Base-by-base conservation (phyloP, 1,139 yeast genomes). In the Geotrichum candidum region DNA sequence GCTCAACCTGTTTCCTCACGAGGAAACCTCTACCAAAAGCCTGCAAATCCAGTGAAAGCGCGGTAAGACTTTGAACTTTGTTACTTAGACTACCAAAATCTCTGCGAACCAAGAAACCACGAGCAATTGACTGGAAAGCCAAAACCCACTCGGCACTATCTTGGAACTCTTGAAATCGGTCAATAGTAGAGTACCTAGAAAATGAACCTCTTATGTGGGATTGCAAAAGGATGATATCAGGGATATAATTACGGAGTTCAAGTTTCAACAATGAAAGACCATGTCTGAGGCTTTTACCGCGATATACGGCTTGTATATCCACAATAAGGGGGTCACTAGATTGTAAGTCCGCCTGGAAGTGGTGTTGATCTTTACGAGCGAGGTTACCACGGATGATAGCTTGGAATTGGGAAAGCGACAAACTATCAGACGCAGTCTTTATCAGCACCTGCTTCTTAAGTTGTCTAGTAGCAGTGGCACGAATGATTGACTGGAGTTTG, bases 401-500 rank as follows among this genome's bases (percentile, higher is more conserved):
- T 68, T 82, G 85, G 66, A 72, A 53, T 63, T 76, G 74, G 67
- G 79, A 70, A 64, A 65, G 46, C 64, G 55, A 22, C 7, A 46
- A 31, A 29, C 33, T n/a, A 2, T 6, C 61, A 51, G 71, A 74
- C 67, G 5, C 62, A 62, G 7, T 58, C 2, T 46, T 56, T n/a
- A 50, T 45, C 11, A 53, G 15, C 9, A 54, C 57, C 35, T 45
- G 33, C 25, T 56, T 53, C 22, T 56, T 56, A 29, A 60, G 56
- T 4, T 29, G 10, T 3, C 59, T 18, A 3, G 51, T 57, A 10
- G 62, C 59, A n/a, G 51, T 18, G 11, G 62, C 75, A 27, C 76
- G 65, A 25, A 79, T 69, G 0, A 72, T 64, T 0, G 87, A 74
- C 69, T 87, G 94, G 2, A 87, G 70, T 0, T 65, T 69, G n/a